A percentile compares a stretch with the other conserved stretches of the same genome.
phyloP scores from a whole-genome alignment of 805 yeast species.

The Lipomyces kockii region DNA sequence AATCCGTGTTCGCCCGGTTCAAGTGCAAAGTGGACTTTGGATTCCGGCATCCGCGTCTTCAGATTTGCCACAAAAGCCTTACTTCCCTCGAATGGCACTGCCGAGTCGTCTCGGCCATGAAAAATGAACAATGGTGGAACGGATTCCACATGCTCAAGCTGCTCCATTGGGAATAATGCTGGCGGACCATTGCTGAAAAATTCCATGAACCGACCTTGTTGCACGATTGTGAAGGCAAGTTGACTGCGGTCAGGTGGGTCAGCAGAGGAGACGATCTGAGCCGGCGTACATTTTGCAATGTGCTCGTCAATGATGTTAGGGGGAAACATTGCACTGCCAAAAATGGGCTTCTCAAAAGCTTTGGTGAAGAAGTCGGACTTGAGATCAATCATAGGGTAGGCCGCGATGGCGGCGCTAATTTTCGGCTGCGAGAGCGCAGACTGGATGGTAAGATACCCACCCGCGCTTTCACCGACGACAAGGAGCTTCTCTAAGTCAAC shows the following conservation, averaged over 20 bases:
- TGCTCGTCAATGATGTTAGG: constrained; percentile 15
- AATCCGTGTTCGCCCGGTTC: constrained; percentile 26
- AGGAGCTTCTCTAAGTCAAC: constrained; percentile 4
- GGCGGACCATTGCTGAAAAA: constrained; percentile 15
- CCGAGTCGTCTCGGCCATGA: constrained; percentile 23
- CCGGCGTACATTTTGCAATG: not conserved
- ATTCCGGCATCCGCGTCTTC: constrained; percentile 14
- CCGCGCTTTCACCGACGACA: constrained; percentile 16
- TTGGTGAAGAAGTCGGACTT: constrained; percentile 14
- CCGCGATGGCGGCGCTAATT: constrained; percentile 10
- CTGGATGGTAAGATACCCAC: constrained; percentile 9
- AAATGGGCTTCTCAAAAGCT: constrained; percentile 16
- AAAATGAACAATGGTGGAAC: constrained; percentile 22
- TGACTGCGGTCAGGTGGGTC: constrained; percentile 6
- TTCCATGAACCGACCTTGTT: constrained; percentile 22
- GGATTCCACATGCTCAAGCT: constrained; percentile 12
- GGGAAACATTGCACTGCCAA: constrained; percentile 17
- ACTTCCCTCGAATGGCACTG: constrained; percentile 20
- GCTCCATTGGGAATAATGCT: constrained; percentile 20
- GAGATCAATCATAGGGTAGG: constrained; percentile 18
- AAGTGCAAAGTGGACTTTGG: constrained; percentile 10
- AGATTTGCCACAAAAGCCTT: constrained; percentile 9
- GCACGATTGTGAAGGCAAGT: constrained; percentile 23
- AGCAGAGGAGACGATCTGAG: constrained; percentile 2
- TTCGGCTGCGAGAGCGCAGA: constrained; percentile 6